phyloP scores from a whole-genome alignment of 129 eudicot species.

The Calendula officinalis region DNA sequence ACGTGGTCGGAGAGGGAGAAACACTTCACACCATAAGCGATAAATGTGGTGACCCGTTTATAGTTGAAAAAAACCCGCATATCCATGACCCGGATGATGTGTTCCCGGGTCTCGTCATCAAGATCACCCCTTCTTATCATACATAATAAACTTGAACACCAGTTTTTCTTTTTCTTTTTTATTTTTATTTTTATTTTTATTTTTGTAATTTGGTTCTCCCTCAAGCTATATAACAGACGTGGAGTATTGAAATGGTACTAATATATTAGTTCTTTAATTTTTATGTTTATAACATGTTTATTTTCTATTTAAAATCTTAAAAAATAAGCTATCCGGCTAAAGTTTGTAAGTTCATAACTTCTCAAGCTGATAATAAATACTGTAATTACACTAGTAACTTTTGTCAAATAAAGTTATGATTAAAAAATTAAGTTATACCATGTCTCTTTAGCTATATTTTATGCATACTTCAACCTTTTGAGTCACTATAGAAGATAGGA shows the following conservation, averaged over 20 bases:
- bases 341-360: too few species aligned
- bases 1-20: conserved; percentile 24
- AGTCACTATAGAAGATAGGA: too few species aligned
- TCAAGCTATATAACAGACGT: conserved; percentile 12
- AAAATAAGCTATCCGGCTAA: too few species aligned
- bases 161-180: background rate
- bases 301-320: too few species aligned
- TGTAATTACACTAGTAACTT: too few species aligned
- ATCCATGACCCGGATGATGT: conserved; percentile 30
- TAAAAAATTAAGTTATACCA: too few species aligned
- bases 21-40: conserved; percentile 23
- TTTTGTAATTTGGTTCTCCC: conserved; percentile 2
- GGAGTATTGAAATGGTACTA: conserved; percentile 4
- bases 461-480: too few species aligned
- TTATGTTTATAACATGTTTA: too few species aligned
- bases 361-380: too few species aligned
- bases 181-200: background rate
- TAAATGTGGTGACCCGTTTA: conserved; percentile 27
- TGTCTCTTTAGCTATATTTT: too few species aligned
- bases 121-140: conserved; percentile 18
- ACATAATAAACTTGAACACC: background rate
- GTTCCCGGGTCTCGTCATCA: conserved; percentile 28
- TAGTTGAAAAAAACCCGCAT: conserved; percentile 25
- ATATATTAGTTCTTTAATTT: too few species aligned
- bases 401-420: too few species aligned